A percentile compares a stretch with the other conserved stretches of the same genome.
phyloP scores from a whole-genome alignment of 2,329 filamentous ascomycete genomes.

The Coleophoma eucalyptorum region DNA sequence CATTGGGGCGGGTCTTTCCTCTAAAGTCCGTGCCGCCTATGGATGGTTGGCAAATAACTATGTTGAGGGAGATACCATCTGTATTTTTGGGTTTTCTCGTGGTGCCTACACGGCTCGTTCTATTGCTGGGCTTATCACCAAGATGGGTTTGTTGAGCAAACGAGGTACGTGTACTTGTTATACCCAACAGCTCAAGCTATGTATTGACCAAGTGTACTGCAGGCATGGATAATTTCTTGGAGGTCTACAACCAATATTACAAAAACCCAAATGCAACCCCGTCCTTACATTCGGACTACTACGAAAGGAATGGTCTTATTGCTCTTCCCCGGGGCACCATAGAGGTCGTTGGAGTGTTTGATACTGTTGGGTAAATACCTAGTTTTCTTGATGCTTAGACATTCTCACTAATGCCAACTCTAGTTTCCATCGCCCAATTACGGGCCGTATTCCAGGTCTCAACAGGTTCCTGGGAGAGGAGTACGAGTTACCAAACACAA shows the following conservation, averaged over 20 bases:
- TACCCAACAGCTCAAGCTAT: neutral
- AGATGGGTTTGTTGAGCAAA: constrained; percentile 21
- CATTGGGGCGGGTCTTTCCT: neutral
- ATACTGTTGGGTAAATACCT: constrained; percentile 32
- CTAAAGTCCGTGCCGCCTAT: constrained; percentile 20
- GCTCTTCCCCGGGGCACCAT: constrained; percentile 26
- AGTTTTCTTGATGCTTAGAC: neutral
- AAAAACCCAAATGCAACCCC: neutral
- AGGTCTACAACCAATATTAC: neutral
- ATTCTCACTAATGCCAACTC: neutral
- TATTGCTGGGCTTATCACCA: constrained; percentile 24
- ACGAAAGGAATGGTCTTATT: neutral
- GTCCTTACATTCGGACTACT: no score
- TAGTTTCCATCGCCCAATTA: neutral
- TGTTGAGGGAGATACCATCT: constrained; percentile 27
- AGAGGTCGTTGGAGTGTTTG: constrained; percentile 40
- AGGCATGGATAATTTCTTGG: constrained; percentile 33
- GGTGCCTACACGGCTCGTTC: constrained; percentile 32
- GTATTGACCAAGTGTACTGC: constrained; percentile 27
- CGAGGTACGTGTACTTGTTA: neutral
- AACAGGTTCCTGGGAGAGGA: constrained; percentile 13
- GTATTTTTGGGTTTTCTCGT: constrained; percentile 30
- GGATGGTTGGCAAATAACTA: constrained; percentile 39
- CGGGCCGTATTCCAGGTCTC: neutral
- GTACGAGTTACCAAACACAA: constrained; percentile 32